Conservation (phyloP, 2,329 filamentous ascomycete species). For the Pseudogymnoascus sp. region DNA sequence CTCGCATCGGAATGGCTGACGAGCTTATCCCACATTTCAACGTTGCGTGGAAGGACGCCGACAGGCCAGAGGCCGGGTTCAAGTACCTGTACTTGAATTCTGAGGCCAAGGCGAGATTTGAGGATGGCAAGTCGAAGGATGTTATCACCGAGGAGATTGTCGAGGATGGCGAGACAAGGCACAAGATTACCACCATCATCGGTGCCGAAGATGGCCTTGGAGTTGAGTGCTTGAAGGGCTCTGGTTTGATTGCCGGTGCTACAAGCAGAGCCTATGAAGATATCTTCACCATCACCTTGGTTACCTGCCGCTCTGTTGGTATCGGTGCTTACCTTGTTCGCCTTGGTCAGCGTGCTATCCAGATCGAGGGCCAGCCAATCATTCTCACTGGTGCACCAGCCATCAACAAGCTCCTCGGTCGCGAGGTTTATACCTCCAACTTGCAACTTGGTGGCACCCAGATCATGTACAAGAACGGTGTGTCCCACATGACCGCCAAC, state of each 20-base stretch:
- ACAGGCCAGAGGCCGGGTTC: constrained; percentile 80
- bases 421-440: constrained; percentile 98
- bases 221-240: constrained; percentile 94
- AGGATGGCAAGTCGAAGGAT: constrained; percentile 63
- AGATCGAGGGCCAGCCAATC: constrained; percentile 97
- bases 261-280: constrained; percentile 97
- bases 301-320: constrained; percentile 97
- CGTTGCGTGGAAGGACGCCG: constrained; percentile 85
- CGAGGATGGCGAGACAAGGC: constrained; percentile 80
- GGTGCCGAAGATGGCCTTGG: constrained; percentile 92
- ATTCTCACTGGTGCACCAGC: constrained; percentile 96
- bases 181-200: constrained; percentile 90
- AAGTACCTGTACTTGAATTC: constrained; percentile 93
- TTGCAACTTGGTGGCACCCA: constrained; percentile 99
- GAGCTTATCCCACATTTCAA: constrained; percentile 97
- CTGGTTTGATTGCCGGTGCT: constrained; percentile 94
- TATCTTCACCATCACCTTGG: constrained; percentile 95
- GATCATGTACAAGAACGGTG: constrained; percentile 99
- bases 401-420: constrained; percentile 95
- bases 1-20: constrained; percentile 90
- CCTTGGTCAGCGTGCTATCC: constrained; percentile 94
- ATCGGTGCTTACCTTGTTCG: constrained; percentile 98
- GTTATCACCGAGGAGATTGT: constrained; percentile 82
- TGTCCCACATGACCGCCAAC: constrained; percentile 95
- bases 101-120: constrained; percentile 77